phyloP scores from a whole-genome alignment of 805 yeast genomes.

The Debaryomyces tyrocola region DNA sequence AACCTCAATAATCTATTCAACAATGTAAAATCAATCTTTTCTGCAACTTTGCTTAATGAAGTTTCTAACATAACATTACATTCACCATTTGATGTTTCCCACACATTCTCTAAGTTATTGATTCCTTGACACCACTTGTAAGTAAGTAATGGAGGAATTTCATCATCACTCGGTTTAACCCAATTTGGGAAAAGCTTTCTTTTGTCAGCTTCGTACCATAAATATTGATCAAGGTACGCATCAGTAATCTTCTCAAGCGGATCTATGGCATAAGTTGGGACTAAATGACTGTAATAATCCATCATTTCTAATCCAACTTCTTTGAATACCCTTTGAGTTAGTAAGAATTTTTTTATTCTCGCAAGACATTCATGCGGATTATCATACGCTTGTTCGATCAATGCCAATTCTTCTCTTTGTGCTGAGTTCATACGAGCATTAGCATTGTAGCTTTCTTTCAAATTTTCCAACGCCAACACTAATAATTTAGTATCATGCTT shows the following conservation, averaged over 20 bases:
- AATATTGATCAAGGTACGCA: conserved; percentile 90
- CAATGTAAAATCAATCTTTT: conserved; percentile 85
- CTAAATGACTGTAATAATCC: conserved; percentile 81
- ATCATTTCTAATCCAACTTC: conserved; percentile 86
- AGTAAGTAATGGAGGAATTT: conserved; percentile 86
- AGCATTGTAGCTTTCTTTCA: conserved; percentile 71
- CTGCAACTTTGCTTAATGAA: conserved; percentile 65
- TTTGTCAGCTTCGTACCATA: conserved; percentile 94
- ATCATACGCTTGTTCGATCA: conserved; percentile 95
- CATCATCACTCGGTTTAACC: conserved; percentile 94
- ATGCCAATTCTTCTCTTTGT: conserved; percentile 88
- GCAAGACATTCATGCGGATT: conserved; percentile 92
- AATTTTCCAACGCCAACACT: conserved; percentile 82
- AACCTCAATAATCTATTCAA: conserved; percentile 78
- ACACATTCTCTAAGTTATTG: conserved; percentile 72
- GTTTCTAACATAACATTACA: conserved; percentile 85
- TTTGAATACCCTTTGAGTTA: conserved; percentile 90
- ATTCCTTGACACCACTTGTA: conserved; percentile 95
- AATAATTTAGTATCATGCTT: conserved; percentile 91
- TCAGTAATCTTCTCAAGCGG: conserved; percentile 95
- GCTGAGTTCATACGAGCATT: conserved; percentile 77
- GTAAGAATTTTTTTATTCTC: conserved; percentile 74
- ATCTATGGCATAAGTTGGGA: conserved; percentile 85
- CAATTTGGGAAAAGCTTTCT: conserved; percentile 89
- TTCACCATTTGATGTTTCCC: conserved; percentile 77